Evolutionary conservation across 108 stramenopile species (phyloP).

Genomic region (Licmophora abbreviata): DNA sequence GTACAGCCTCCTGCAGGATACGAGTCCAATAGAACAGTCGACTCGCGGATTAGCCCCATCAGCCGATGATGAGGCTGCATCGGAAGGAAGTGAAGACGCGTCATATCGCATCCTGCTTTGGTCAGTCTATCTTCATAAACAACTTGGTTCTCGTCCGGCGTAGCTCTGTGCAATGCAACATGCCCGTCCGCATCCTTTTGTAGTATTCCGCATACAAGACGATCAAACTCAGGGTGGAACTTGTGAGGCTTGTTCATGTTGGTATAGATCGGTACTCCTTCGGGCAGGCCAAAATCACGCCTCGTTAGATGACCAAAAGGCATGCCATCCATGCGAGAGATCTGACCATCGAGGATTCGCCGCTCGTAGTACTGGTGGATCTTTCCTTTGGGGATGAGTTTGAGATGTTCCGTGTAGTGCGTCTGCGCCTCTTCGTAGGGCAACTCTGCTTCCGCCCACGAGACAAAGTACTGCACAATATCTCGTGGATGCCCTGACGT

Average conservation of each 20-base stretch:
- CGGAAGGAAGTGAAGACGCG: slow-evolving; percentile 15
- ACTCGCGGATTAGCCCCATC: slow-evolving; percentile 14
- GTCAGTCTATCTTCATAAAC: slow-evolving; percentile 5
- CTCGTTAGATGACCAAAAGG: background rate
- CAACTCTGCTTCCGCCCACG: slow-evolving; percentile 29
- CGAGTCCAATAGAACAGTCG: slow-evolving; percentile 24
- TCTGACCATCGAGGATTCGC: slow-evolving; percentile 1
- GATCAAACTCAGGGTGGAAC: slow-evolving; percentile 22
- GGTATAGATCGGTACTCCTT: slow-evolving; percentile 12
- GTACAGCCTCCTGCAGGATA: slow-evolving; percentile 36
- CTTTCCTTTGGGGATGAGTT: slow-evolving; percentile 6
- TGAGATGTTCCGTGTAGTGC: slow-evolving; percentile 27
- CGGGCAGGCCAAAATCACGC: slow-evolving; percentile 1
- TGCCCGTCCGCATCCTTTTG: slow-evolving; percentile 10
- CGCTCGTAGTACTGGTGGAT: slow-evolving; percentile 27
- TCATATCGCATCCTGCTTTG: slow-evolving; percentile 22
- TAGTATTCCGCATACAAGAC: slow-evolving; percentile 21
- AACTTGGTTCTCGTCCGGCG: background rate
- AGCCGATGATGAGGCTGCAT: slow-evolving; percentile 19
- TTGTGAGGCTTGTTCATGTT: slow-evolving; percentile 37
- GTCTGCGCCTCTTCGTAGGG: slow-evolving; percentile 9
- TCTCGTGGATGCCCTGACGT: slow-evolving; percentile 15
- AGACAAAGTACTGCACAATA: slow-evolving; percentile 24
- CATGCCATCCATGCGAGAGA: slow-evolving; percentile 4
- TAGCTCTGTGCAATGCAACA: slow-evolving; percentile 5